Evolutionary conservation across 257 asterid species (phyloP).

Genomic region (Solanum pimpinellifolium): DNA sequence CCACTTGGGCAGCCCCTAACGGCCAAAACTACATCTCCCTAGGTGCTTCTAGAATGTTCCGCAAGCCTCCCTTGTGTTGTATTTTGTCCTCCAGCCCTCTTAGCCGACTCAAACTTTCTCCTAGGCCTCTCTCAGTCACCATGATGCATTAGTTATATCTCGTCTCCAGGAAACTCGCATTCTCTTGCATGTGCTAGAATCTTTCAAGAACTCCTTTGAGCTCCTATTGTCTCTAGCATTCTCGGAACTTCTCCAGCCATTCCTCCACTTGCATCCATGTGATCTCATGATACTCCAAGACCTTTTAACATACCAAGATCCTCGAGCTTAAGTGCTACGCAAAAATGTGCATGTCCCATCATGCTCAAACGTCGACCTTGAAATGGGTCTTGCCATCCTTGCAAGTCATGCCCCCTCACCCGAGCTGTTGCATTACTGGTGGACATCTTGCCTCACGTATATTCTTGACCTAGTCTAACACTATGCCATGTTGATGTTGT

Average conservation of each 20-base stretch:
- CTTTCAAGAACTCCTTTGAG: neutral
- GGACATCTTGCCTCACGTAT: neutral
- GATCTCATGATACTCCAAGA: neutral
- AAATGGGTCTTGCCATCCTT: neutral
- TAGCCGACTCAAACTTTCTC: neutral
- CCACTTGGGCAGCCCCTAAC: neutral
- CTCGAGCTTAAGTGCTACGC: neutral
- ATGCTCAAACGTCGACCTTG: neutral
- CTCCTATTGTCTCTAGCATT: neutral
- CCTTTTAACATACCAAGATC: neutral
- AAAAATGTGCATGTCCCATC: neutral
- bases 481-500: neutral
- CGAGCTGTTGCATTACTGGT: neutral
- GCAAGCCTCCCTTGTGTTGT: neutral
- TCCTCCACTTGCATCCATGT: neutral
- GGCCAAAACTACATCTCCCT: neutral
- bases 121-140: neutral
- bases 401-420: neutral
- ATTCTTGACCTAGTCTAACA: neutral
- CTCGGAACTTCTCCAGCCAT: neutral
- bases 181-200: neutral
- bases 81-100: neutral
- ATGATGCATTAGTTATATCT: neutral
- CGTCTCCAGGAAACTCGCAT: neutral
- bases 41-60: neutral